Evolutionary conservation across 2,329 filamentous ascomycete genomes (phyloP), one percentile per base, ranked within the genome.

Genomic region (Aotearoamyces nothofagi): DNA sequence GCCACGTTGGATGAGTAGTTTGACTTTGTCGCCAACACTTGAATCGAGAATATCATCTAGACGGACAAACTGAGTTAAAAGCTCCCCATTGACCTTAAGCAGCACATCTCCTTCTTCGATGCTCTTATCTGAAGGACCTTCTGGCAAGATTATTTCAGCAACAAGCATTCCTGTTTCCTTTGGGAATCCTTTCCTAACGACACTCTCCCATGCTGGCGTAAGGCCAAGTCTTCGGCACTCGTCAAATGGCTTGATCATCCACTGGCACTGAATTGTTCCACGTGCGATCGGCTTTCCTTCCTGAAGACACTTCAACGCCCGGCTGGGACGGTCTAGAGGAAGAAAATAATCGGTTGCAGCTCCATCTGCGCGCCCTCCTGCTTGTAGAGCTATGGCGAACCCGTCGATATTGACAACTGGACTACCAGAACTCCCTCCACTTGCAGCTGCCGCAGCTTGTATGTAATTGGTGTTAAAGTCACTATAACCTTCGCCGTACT

Each of bases 391-490:
- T 32, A 98, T 77, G 4, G 86, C 90, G 48, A 75, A 78, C 8
- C 90, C 90, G 52, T 93, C 82, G 35, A 93, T 79, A 54, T 94
- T 92, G 36, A 98, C 86, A 1, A 98, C 90, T 0, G 90, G 90
- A 72, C 81, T 92, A 37, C 90, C 90, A n/a, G 90, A 98, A 58
- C 83, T 93, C 41, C 90, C 90, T 41, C 90, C 90, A 52, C 86
- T 96, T 3, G 90, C 92, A 4, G 90, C 87, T 3, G 90, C 92
- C 9, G 92, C 92, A 39, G 92, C 90, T 58, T 98, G 90, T 45
- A 96, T 96, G 61, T 98, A 98, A 52, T 92, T 76, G 27, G 69
- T 77, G 52, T 78, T 98, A 69, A 98, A 98, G 51, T 98, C 90
- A 53, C 86, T 90, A 54, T 98, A 98, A 15, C 90, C 90, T 39